These are phyloP conservation scores for Fabrea salina DNA, from an alignment of 169 alveolate species.

Conservation along the genomic window DNA sequence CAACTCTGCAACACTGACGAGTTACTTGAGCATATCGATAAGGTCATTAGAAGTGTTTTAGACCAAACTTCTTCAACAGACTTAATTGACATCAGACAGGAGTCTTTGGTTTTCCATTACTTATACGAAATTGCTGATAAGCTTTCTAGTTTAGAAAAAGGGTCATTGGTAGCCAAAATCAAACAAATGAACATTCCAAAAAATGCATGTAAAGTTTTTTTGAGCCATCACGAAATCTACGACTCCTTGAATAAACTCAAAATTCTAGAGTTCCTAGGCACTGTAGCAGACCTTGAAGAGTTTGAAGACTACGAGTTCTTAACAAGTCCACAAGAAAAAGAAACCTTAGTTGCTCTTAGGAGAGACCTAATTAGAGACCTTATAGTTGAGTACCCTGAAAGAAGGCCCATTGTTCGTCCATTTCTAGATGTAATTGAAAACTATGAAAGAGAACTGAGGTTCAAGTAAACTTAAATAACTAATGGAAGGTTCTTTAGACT, in stretches of 20 bases:
- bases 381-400: conserved; percentile 30
- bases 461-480: too few relatives aligned
- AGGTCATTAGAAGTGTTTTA: background rate
- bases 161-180: background rate
- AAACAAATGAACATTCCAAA: background rate
- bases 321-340: background rate
- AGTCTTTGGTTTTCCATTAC: conserved; percentile 11
- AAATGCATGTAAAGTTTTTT: background rate
- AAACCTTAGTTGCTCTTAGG: background rate
- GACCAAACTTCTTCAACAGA: background rate
- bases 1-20: background rate
- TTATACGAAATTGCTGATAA: background rate
- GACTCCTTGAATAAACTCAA: background rate
- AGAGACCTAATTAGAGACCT: conserved; percentile 7
- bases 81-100: background rate
- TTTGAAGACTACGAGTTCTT: background rate
- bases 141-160: background rate
- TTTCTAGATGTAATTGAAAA: conserved; percentile 23
- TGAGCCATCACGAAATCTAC: background rate
- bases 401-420: conserved; percentile 2
- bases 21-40: background rate
- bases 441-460: conserved; percentile 26
- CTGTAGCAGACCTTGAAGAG: conserved; percentile 1
- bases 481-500: too few relatives aligned
- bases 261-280: conserved; percentile 4